Percentiles rank a stretch among this genome's conserved stretches.
Evolutionary conservation across 176 grass and related monocot species (phyloP).

Genomic region (Carex myosuroides): DNA sequence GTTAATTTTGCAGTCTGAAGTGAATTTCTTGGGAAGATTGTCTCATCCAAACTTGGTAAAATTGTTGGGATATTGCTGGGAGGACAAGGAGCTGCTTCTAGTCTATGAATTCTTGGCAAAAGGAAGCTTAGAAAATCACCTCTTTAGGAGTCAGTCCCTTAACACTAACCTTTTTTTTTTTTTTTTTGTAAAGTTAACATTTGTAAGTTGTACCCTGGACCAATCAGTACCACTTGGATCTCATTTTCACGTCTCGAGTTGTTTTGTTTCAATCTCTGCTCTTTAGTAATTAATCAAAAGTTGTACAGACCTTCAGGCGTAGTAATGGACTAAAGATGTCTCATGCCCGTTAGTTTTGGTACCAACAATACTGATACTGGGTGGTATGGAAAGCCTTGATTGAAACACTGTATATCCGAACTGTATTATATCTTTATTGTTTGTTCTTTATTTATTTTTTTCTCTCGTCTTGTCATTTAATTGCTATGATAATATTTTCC

Average conservation of each 20-base stretch:
- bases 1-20: slow-evolving; percentile 55
- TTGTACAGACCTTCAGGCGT: not conserved
- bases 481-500: not conserved
- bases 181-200: not conserved
- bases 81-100: slow-evolving; percentile 75
- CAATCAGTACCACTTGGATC: not conserved
- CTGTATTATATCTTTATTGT: not conserved
- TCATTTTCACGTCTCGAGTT: not conserved
- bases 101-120: slow-evolving; percentile 92
- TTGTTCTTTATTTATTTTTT: not conserved
- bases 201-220: not conserved
- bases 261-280: not conserved
- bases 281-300: not conserved
- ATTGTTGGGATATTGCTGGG: slow-evolving; percentile 84
- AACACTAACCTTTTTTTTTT: not conserved
- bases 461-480: not conserved
- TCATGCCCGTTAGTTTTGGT: not conserved
- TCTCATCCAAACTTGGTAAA: slow-evolving; percentile 84
- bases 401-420: not conserved
- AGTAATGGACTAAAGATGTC: not conserved
- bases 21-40: slow-evolving; percentile 72
- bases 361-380: not conserved
- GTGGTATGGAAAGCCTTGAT: not conserved
- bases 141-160: slow-evolving; percentile 56
- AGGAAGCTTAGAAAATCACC: slow-evolving; percentile 86